Conservation (phyloP, 768 basidiomycete species). For the Sistotremastrum suecicum region DNA sequence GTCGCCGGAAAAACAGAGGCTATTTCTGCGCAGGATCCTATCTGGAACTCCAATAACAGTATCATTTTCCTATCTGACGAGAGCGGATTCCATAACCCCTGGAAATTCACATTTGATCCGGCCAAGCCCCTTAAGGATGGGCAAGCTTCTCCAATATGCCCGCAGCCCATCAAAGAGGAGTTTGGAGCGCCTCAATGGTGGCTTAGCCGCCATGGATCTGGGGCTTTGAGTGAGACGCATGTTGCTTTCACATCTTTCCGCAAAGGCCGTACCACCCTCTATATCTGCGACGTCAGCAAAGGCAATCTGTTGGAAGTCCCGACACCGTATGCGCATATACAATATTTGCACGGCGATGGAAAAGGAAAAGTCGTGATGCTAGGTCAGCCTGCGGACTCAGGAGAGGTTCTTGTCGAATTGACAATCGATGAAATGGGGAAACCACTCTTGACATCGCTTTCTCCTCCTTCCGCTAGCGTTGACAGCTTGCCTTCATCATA, state of each 20-base stretch:
- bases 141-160: conserved; percentile 4
- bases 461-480: not conserved
- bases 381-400: conserved; percentile 9
- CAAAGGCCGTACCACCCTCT: not conserved
- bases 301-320: not conserved
- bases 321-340: conserved; percentile 2
- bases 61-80: conserved; percentile 19
- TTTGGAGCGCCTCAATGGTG: conserved; percentile 14
- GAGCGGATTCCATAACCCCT: conserved; percentile 18
- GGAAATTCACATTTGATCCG: conserved; percentile 6
- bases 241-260: conserved; percentile 2
- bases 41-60: conserved; percentile 13
- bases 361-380: conserved; percentile 4
- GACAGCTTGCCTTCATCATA: not conserved
- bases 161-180: conserved; percentile 9
- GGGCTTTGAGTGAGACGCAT: not conserved
- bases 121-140: conserved; percentile 3
- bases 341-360: conserved; percentile 5
- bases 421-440: not conserved
- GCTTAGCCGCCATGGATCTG: conserved; percentile 2
- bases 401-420: not conserved
- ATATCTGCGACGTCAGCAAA: not conserved
- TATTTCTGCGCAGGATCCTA: conserved; percentile 12
- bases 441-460: not conserved
- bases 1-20: conserved; percentile 10